Percentiles rank a stretch among this genome's conserved stretches.
Evolutionary conservation across 129 eudicot genomes (phyloP).

Genomic region (Artemisia annua): DNA sequence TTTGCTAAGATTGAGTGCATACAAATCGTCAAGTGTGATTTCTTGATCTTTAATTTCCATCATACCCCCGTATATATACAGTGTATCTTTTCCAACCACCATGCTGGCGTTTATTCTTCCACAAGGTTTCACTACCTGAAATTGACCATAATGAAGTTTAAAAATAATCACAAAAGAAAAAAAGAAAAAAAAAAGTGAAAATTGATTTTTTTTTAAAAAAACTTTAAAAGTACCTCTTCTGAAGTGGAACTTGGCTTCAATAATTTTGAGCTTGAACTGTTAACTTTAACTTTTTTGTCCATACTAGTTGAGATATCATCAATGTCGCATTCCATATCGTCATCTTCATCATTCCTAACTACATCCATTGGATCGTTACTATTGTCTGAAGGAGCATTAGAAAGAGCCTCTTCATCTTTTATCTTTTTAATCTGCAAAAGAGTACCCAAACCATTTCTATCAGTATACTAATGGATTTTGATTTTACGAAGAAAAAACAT

Average conservation of each 20-base stretch:
- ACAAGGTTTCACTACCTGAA: constrained; percentile 91
- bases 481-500: not conserved
- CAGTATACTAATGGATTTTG: not conserved
- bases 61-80: constrained; percentile 94
- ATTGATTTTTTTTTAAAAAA: not conserved
- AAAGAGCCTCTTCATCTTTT: constrained; percentile 34
- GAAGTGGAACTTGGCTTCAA: constrained; percentile 35
- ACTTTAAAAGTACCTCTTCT: constrained; percentile 60
- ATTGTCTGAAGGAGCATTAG: constrained; percentile 12
- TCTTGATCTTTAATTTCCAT: constrained; percentile 94
- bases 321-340: constrained; percentile 46
- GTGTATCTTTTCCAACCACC: constrained; percentile 87
- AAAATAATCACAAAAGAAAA: not conserved
- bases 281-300: constrained; percentile 46
- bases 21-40: constrained; percentile 90
- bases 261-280: constrained; percentile 39
- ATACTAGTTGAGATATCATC: constrained; percentile 52
- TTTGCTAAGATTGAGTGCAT: constrained; percentile 90
- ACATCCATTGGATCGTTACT: constrained; percentile 31
- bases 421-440: constrained; percentile 63
- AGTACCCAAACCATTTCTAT: constrained; percentile 16
- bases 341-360: constrained; percentile 51
- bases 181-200: not conserved
- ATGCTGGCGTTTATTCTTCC: constrained; percentile 93
- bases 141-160: constrained; percentile 6